Conservation (phyloP, 441 rosid species). For the Pelargonium myrrhifolium region DNA sequence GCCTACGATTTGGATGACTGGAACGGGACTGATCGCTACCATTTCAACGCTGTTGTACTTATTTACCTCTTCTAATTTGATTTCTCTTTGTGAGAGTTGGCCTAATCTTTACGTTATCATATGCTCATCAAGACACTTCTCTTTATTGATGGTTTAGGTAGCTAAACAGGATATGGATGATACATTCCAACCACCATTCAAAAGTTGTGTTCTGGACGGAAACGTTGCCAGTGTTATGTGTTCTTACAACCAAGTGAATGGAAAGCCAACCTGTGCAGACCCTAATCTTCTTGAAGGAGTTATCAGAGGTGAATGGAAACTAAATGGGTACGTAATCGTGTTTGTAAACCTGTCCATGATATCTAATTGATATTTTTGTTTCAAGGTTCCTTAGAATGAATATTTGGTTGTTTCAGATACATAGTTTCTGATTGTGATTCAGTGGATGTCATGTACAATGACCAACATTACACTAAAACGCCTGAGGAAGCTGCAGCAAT, state of each 20-base stretch:
- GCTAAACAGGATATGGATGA: conserved; percentile 82
- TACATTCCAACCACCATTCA: conserved; percentile 88
- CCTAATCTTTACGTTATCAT: neutral
- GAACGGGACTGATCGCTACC: conserved; percentile 71
- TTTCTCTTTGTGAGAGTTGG: neutral
- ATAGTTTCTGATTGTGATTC: conserved; percentile 88
- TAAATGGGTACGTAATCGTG: conserved; percentile 48
- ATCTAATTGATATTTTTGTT: too few species aligned
- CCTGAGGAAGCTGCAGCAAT: conserved; percentile 79
- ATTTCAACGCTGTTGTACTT: conserved; percentile 50
- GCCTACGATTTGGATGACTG: conserved; percentile 92
- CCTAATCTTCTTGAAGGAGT: conserved; percentile 56
- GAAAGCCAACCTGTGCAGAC: conserved; percentile 81
- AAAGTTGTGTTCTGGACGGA: conserved; percentile 82
- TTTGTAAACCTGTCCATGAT: neutral
- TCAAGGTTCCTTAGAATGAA: too few species aligned
- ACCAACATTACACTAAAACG: conserved; percentile 75
- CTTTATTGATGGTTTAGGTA: conserved; percentile 43
- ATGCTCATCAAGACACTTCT: neutral
- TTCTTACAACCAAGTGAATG: conserved; percentile 81
- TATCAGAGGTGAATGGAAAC: conserved; percentile 72
- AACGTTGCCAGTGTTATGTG: conserved; percentile 96
- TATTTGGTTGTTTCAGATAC: conserved; percentile 38
- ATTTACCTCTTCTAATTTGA: neutral
- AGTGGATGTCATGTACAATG: conserved; percentile 41